These are phyloP conservation scores for Aureobasidium namibiae DNA, from an alignment of 2,329 filamentous ascomycete genomes.

Conservation along the genomic window DNA sequence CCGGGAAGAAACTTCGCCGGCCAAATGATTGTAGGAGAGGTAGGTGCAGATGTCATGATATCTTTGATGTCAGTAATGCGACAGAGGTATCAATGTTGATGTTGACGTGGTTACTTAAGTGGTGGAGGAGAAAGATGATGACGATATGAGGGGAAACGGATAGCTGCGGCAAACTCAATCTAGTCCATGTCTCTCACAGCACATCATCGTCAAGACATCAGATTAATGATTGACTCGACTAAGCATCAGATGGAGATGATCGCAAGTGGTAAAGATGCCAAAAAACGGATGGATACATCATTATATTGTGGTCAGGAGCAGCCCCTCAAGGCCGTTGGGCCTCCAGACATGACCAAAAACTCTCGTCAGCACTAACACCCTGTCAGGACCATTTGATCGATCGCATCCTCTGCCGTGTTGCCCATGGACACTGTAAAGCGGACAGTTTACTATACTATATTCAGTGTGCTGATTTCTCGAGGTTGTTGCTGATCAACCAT, in stretches of 20 bases:
- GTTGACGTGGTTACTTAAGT: not conserved
- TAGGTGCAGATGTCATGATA: conserved; percentile 2
- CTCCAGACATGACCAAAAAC: not conserved
- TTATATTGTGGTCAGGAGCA: not conserved
- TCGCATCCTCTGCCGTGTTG: fast-evolving
- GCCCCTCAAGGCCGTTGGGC: not conserved
- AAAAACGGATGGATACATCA: no score
- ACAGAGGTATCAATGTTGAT: not conserved
- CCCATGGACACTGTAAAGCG: not conserved
- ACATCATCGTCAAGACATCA: no score
- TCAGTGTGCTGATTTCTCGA: no score
- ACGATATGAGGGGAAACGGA: not conserved
- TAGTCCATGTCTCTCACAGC: no score
- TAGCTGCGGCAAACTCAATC: not conserved
- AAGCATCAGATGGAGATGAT: not conserved
- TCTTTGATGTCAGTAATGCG: not conserved
- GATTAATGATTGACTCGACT: no score
- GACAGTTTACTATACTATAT: no score
- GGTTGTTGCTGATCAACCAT: no score
- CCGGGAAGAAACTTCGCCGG: conserved; percentile 26
- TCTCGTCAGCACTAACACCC: not conserved
- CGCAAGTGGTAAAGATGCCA: no score
- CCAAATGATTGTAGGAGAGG: conserved; percentile 25
- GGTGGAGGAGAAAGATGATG: not conserved
- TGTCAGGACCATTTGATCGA: not conserved